These are phyloP conservation scores for Aureobasidium sp. DNA, from an alignment of 2,329 filamentous ascomycete species.

Conservation along the genomic window DNA sequence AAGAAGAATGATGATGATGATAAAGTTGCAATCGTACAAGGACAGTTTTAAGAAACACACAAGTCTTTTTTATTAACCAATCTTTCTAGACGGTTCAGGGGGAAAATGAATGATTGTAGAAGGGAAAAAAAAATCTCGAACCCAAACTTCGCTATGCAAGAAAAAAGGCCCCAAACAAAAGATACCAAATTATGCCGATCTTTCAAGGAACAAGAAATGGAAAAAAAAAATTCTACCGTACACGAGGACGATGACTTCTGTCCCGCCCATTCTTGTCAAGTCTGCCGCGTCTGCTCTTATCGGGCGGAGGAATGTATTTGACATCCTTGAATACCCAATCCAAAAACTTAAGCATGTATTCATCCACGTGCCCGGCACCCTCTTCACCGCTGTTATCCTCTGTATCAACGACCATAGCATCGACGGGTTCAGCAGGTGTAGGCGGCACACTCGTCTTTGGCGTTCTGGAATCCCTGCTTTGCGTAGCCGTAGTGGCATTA, in stretches of 20 bases:
- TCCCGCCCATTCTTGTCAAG: conserved; percentile 32
- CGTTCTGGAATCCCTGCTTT: conserved; percentile 18
- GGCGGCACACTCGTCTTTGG: conserved; percentile 34
- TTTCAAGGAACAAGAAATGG: too few relatives aligned
- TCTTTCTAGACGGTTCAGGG: too few relatives aligned
- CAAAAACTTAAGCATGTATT: conserved; percentile 33
- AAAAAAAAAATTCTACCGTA: conserved; percentile 1
- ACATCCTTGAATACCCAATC: conserved; percentile 24
- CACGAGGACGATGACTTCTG: conserved; percentile 28
- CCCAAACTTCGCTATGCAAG: too few relatives aligned
- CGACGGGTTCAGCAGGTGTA: conserved; percentile 22
- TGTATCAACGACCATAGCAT: conserved; percentile 18
- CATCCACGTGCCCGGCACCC: conserved; percentile 63
- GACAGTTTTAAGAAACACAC: too few relatives aligned
- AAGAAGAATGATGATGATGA: too few relatives aligned
- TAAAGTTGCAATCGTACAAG: too few relatives aligned
- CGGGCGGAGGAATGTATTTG: conserved; percentile 30
- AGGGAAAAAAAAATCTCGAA: too few relatives aligned
- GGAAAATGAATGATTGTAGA: too few relatives aligned
- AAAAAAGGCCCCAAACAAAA: too few relatives aligned
- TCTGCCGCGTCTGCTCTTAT: conserved; percentile 23
- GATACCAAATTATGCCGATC: too few relatives aligned
- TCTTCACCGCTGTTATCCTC: conserved; percentile 35
- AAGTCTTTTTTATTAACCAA: too few relatives aligned
- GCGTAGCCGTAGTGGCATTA: conserved; percentile 44